Percentiles rank a stretch among this genome's conserved stretches.
These are phyloP conservation scores for Urostyla sp. DNA, from an alignment of 73 alveolate species.

Conservation along the genomic window DNA sequence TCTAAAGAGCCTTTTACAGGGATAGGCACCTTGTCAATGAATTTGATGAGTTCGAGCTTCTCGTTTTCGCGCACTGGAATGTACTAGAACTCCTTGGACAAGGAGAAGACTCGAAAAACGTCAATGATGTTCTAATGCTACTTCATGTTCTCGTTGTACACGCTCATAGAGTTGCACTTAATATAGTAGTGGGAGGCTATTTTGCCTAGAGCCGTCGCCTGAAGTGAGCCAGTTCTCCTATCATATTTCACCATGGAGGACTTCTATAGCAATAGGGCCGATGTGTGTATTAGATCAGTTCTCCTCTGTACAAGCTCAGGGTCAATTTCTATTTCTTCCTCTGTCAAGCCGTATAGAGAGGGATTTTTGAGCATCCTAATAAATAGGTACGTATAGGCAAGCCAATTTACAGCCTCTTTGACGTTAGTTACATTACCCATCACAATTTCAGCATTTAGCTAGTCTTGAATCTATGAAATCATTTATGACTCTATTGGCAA, in stretches of 20 bases:
- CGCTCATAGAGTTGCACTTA: slow-evolving; percentile 96
- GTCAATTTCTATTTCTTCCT: slow-evolving; percentile 84
- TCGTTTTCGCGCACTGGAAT: slow-evolving; percentile 99
- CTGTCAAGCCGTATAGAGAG: slow-evolving; percentile 89
- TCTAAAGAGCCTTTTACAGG: slow-evolving; percentile 99
- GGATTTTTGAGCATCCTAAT: slow-evolving; percentile 94
- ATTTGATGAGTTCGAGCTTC: slow-evolving; percentile 88
- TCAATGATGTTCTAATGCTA: slow-evolving; percentile 98
- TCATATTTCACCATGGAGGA: slow-evolving; percentile 90
- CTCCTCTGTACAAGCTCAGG: slow-evolving; percentile 89
- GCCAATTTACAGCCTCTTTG: slow-evolving; percentile 99
- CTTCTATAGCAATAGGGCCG: slow-evolving; percentile 90
- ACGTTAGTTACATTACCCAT: slow-evolving; percentile 91
- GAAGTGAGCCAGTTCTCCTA: slow-evolving; percentile 86
- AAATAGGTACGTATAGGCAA: slow-evolving; percentile 97
- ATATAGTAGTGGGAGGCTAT: slow-evolving; percentile 98
- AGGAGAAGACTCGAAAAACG: slow-evolving; percentile 95
- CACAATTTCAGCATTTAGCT: slow-evolving; percentile 97
- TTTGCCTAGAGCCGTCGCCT: slow-evolving; percentile 96
- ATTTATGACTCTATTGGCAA: slow-evolving; percentile 99
- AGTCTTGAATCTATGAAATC: slow-evolving; percentile 91
- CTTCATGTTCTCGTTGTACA: slow-evolving; percentile 95
- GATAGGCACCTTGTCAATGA: slow-evolving; percentile 97
- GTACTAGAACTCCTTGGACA: slow-evolving; percentile 97
- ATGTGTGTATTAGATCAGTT: slow-evolving; percentile 93